Evolutionary conservation across 2,329 filamentous ascomycete genomes (phyloP).

Genomic region (Fusarium sp.): DNA sequence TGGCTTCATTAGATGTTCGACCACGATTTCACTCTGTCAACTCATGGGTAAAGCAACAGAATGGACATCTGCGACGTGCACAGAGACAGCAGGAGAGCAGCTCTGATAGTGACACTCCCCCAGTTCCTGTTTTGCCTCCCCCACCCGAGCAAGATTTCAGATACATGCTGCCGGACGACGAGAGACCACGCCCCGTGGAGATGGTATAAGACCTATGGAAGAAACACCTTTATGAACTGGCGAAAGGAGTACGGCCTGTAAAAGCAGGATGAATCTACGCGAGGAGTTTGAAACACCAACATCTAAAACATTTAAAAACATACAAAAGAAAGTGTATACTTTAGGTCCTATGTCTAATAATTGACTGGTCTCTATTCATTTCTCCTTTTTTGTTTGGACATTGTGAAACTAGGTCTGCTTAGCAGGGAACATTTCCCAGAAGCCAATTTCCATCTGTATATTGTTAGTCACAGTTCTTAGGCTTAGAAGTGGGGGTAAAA

Average conservation of each 20-base stretch:
- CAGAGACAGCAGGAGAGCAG: slow-evolving; percentile 54
- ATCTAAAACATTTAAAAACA: slow-evolving; percentile 23
- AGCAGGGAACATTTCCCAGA: slow-evolving; percentile 69
- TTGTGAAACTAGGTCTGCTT: slow-evolving; percentile 30
- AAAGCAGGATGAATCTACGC: slow-evolving; percentile 20
- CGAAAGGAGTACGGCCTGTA: slow-evolving; percentile 31
- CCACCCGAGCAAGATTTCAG: slow-evolving; percentile 64
- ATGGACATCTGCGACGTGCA: slow-evolving; percentile 66
- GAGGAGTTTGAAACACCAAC: slow-evolving; percentile 19
- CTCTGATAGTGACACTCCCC: slow-evolving; percentile 54
- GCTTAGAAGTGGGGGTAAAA: slow-evolving; percentile 32
- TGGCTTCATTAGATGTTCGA: slow-evolving; percentile 67
- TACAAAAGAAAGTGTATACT: slow-evolving; percentile 34
- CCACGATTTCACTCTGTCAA: slow-evolving; percentile 71
- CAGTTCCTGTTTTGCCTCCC: slow-evolving; percentile 58
- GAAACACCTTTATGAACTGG: slow-evolving; percentile 9
- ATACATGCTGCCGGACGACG: slow-evolving; percentile 67
- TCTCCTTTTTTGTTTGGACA: not conserved
- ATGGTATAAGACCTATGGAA: slow-evolving; percentile 23
- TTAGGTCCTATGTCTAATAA: slow-evolving; percentile 42
- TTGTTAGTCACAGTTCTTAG: not conserved
- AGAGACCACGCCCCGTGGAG: slow-evolving; percentile 62
- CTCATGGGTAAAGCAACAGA: slow-evolving; percentile 78
- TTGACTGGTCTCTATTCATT: slow-evolving; percentile 17
- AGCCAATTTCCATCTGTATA: slow-evolving; percentile 67